phyloP scores from a whole-genome alignment of 805 yeast genomes.

The Pichia phayaonensis region DNA sequence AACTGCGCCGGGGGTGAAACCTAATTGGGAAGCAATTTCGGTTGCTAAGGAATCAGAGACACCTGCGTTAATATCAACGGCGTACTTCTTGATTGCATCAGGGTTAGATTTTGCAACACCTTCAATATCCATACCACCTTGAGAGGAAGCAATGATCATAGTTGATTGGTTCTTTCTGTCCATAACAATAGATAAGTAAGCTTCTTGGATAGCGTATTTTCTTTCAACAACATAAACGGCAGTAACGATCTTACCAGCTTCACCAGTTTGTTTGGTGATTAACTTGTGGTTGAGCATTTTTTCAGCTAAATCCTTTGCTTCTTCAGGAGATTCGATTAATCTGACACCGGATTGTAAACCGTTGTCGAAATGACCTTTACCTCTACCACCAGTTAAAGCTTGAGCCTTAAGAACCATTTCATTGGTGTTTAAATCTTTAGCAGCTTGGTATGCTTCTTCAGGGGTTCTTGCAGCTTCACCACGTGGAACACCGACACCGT shows the following conservation, averaged over 20 bases:
- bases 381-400: slow-evolving; percentile 99
- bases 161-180: slow-evolving; percentile 90
- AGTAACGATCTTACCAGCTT: slow-evolving; percentile 93
- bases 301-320: slow-evolving; percentile 77
- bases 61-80: slow-evolving; percentile 70
- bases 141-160: slow-evolving; percentile 88
- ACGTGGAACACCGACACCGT: slow-evolving; percentile 84
- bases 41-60: slow-evolving; percentile 70
- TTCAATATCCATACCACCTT: slow-evolving; percentile 99
- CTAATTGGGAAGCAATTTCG: slow-evolving; percentile 71
- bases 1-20: slow-evolving; percentile 69
- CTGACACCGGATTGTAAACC: slow-evolving; percentile 97
- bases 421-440: slow-evolving; percentile 64
- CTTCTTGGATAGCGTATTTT: slow-evolving; percentile 89
- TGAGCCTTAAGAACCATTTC: slow-evolving; percentile 96
- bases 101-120: slow-evolving; percentile 94
- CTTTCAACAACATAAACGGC: slow-evolving; percentile 95
- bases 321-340: slow-evolving; percentile 75
- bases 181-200: slow-evolving; percentile 88
- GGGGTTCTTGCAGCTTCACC: slow-evolving; percentile 91
- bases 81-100: slow-evolving; percentile 81
- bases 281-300: slow-evolving; percentile 90
- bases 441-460: slow-evolving; percentile 78
- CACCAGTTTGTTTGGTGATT: slow-evolving; percentile 97
- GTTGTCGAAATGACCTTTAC: slow-evolving; percentile 95